A percentile compares a stretch with the other conserved stretches of the same genome.
phyloP scores from a whole-genome alignment of 1,139 yeast genomes.

The Taiozyma sp. region DNA sequence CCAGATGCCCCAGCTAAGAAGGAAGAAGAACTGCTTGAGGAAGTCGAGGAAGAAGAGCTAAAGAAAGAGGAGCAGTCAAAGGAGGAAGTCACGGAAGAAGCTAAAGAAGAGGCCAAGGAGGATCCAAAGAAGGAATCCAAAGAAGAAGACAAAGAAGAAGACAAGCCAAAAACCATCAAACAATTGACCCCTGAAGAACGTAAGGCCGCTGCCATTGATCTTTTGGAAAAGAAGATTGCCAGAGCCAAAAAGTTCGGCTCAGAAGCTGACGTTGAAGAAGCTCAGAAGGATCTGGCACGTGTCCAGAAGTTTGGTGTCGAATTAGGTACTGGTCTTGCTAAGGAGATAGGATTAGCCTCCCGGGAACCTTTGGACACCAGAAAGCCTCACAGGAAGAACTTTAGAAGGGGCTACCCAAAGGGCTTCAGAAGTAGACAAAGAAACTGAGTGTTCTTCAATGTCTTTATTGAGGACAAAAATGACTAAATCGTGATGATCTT shows the following conservation, averaged over 20 bases:
- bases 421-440: slow-evolving; percentile 3
- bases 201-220: slow-evolving; percentile 62
- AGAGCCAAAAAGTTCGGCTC: slow-evolving; percentile 80
- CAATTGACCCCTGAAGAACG: slow-evolving; percentile 62
- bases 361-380: slow-evolving; percentile 6
- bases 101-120: slow-evolving; percentile 4
- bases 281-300: slow-evolving; percentile 61
- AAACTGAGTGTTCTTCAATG: background rate
- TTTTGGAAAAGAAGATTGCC: slow-evolving; percentile 60
- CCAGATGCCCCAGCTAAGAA: background rate
- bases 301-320: slow-evolving; percentile 85
- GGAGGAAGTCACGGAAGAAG: slow-evolving; percentile 16
- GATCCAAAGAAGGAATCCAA: slow-evolving; percentile 20
- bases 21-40: slow-evolving; percentile 10
- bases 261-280: slow-evolving; percentile 39
- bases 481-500: background rate
- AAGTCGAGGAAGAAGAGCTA: slow-evolving; percentile 7
- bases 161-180: slow-evolving; percentile 10
- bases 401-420: slow-evolving; percentile 4
- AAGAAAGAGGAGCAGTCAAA: slow-evolving; percentile 10
- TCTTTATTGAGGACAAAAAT: background rate
- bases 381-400: background rate
- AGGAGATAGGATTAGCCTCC: slow-evolving; percentile 51
- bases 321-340: slow-evolving; percentile 60
- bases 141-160: slow-evolving; percentile 10